Base-by-base conservation (phyloP, 495 filamentous ascomycete genomes). In the Talaromyces thailandensis region DNA sequence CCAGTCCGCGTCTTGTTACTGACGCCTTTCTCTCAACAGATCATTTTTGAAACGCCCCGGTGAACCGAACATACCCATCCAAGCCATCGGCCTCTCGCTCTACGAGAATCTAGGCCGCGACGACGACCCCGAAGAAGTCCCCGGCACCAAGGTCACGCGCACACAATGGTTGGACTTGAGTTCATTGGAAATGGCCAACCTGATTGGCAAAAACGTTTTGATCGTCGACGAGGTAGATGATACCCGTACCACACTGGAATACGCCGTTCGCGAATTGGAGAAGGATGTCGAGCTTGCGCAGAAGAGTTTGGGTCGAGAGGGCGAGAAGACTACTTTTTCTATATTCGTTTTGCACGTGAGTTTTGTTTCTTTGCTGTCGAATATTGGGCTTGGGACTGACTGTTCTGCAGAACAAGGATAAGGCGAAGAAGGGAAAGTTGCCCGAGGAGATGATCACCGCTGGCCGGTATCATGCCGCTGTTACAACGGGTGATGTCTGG, bases 221-320 rank as follows among this genome's bases (percentile, higher is more conserved):
- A 99, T 99, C 64, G 95, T 99, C 6, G 94, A 99, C 69, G 94
- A 99, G 81, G 94, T 99, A 11, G 94, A 99, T 73, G 94, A 99
- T 74, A 98, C 94, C 29, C 84, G 94, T 66, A 99, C 94, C 14
- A 99, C 94, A 5, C 81, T 99, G 56, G 91, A 98, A 73, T 99
- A 98, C 68, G 95, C 95, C 31, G 93, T 99, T 43, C 86, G 87
- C 70, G 94, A 99, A 78, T 81, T 99, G 62, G 83, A 94, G 79
- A 97, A 97, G 81, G 94, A 99, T 69, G 94, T 98, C n/a, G 84
- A 93, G 79, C 67, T 79, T 56, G 92, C 91, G 26, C 82, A 89
- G 64, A 82, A 86, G 73, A 84, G 85, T 69, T 71, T 91, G 26
- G 91, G 91, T 52, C 71, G 77, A 6, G 79, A 76, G 56, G 84